A percentile compares a stretch with the other conserved stretches of the same genome.
Conservation (phyloP, 768 basidiomycete species). For the Mycena indigotica region DNA sequence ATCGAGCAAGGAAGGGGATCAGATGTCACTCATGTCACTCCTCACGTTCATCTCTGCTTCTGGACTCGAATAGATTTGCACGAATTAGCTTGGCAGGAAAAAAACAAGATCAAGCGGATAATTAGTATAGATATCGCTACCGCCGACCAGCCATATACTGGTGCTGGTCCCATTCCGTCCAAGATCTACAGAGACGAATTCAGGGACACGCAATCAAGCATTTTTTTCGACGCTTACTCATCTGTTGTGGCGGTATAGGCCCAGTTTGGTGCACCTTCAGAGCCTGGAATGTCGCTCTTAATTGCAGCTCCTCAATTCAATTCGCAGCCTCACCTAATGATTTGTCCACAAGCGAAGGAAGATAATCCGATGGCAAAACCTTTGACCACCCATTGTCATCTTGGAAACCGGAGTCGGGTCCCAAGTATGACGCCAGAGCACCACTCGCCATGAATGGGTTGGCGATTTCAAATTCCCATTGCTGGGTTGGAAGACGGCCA, state of each 20-base stretch:
- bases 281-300: not conserved
- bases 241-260: not conserved
- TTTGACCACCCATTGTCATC: conserved; percentile 9
- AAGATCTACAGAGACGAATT: not conserved
- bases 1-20: conserved; percentile 21
- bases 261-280: not conserved
- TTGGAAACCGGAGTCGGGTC: not conserved
- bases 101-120: too few relatives aligned
- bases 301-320: too few relatives aligned
- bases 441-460: conserved; percentile 10
- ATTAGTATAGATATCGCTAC: too few relatives aligned
- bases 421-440: not conserved
- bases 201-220: not conserved
- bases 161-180: not conserved
- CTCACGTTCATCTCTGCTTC: not conserved
- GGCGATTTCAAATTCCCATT: conserved; percentile 19
- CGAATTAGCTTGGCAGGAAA: not conserved
- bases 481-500: conserved; percentile 42
- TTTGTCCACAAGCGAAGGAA: conserved; percentile 10
- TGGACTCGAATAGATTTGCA: too few relatives aligned
- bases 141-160: not conserved
- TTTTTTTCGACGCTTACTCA: too few relatives aligned
- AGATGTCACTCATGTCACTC: not conserved
- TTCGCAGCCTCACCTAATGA: not conserved
- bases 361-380: conserved; percentile 17